Evolutionary conservation across 106 monocot species (phyloP), one percentile per base, ranked within the genome.

Genomic region (Dioscorea dumetorum): DNA sequence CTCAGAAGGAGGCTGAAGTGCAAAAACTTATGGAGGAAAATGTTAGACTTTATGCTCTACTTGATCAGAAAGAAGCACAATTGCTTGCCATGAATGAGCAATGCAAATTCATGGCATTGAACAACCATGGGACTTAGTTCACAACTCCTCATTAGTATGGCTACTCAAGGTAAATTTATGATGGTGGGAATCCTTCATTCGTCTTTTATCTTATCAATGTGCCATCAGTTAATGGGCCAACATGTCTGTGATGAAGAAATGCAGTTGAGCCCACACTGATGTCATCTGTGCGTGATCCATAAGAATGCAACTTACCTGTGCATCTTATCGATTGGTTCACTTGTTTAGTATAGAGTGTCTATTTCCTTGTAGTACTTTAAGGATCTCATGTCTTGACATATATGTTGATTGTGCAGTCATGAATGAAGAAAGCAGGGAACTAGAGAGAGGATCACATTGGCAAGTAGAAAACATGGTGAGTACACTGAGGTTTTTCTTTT

Each of bases 51-150:
- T 81, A 80, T 66, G 78, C 83, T 50, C 66, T 79, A 56, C 68
- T 95, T 28, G 94, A 91, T 61, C 83, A 88, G 73, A 95, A 95
- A 65, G 94, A 95, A 53, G 83, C 91, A 10, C 85, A 95, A 63
- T 76, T 95, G 22, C 62, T 81, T 18, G 91, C 94, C 18, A 88
- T 95, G 85, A 95, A 83, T 72, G 94, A 88, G 71, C 90, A 95
- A 72, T 95, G 84, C 87, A 95, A 95, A 70, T 95, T 88, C 65
- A 91, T 95, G 91, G 88, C 83, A 18, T 65, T 95, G 66, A 88
- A 76, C 34, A 73, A 70, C 61, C 58, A 73, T 56, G 18, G 70
- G 62, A 53, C 73, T 51, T 80, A 82, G 72, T 69, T 22, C 5
- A 51, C 60, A 5, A 23, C 10, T 73, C 11, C 35, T 0, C 51